Evolutionary conservation across 2,329 filamentous ascomycete genomes (phyloP), one percentile per base, ranked within the genome.

Genomic region (Massarina eburnea): DNA sequence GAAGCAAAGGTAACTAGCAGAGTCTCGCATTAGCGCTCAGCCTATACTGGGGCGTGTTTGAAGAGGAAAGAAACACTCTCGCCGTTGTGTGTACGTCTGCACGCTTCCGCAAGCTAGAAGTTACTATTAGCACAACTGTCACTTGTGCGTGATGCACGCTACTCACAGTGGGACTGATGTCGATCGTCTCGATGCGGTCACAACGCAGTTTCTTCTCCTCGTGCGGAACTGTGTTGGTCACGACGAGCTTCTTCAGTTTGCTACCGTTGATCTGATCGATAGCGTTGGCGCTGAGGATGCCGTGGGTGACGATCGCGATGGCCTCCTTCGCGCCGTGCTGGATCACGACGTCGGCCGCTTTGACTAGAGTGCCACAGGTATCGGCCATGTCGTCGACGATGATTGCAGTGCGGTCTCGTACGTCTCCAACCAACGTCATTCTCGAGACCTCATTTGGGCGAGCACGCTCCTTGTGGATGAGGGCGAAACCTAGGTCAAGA

Each of bases 331-430:
- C 92, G 24, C 90, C 89, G 64, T 96, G 86, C 60, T 89, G 81
- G 70, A 92, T 89, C 41, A 97, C 82, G 0, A 91, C 92, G 46
- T 89, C 85, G 14, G 92, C 94, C 2, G 91, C 94, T 76, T 97
- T 97, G 70, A 80, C 83, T 10, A 88, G 77, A 1, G 90, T 96
- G 57, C 91, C 91, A 70, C 91, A 96, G 3, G 92, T 96, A 68
- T 97, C 92, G 24, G 91, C 91, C 90, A 97, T 96, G 69, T 97
- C 92, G 69, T 97, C 92, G 38, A 99, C 92, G 39, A 99, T 84
- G 65, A 99, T 96, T 49, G 92, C 92, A 22, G 92, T 85, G 76
- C 94, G 94, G 74, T 89, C 88, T 57, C 84, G 81, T 37, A 97
- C 94, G 56, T 95, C 91, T 57, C 94, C 94, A 40, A 97, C 92